Percentiles rank a stretch among this genome's conserved stretches.
These are phyloP conservation scores for Adenanthera pavonina DNA, from an alignment of 306 rosid species.

Conservation along the genomic window DNA sequence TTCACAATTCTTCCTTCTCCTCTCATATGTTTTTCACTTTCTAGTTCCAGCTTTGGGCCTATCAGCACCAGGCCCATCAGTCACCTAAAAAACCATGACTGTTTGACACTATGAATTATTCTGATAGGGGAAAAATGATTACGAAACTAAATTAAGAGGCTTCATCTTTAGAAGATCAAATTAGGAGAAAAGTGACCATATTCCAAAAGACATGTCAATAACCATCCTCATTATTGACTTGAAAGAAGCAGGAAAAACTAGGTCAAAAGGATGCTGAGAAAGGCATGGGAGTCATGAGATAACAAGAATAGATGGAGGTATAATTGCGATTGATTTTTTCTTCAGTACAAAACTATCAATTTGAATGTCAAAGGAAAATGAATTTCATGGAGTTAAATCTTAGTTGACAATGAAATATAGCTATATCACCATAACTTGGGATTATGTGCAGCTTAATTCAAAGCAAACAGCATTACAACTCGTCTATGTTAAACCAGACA, in stretches of 20 bases:
- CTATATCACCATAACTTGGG: not conserved
- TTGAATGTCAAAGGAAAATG: conserved; percentile 13
- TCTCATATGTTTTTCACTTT: not conserved
- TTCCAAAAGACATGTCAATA: not conserved
- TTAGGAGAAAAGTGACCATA: not conserved
- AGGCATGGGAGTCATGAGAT: conserved; percentile 5
- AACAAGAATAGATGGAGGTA: not conserved
- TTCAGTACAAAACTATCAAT: not conserved
- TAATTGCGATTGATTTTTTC: conserved; percentile 3
- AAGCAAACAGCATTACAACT: not conserved
- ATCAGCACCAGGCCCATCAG: not conserved
- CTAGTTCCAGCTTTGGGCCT: too few species aligned
- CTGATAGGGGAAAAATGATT: not conserved
- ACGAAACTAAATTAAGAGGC: not conserved
- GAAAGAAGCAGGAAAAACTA: not conserved
- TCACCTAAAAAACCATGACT: too few species aligned
- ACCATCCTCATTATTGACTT: conserved; percentile 12
- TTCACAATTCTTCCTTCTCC: not conserved
- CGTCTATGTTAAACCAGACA: not conserved
- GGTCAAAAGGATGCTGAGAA: conserved; percentile 8
- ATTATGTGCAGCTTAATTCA: not conserved
- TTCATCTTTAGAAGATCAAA: not conserved
- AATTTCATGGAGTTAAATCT: not conserved
- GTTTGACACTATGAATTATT: not conserved
- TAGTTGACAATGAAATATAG: not conserved